Conservation (phyloP, 352 stramenopile genomes). For the Blastocystis sp. region DNA sequence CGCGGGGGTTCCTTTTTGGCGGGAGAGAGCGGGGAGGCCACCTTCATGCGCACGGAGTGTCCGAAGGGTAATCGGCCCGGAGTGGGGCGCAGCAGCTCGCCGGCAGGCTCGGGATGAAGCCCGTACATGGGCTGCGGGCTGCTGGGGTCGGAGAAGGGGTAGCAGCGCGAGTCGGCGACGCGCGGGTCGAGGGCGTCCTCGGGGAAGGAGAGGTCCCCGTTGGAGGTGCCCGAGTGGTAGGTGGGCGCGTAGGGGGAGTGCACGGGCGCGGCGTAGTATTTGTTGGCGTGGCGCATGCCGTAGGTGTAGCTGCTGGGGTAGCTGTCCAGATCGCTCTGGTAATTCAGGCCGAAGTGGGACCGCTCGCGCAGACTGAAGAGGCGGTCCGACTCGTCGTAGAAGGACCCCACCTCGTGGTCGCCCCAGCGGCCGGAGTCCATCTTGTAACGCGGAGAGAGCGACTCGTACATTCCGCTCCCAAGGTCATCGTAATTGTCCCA, state of each 20-base stretch:
- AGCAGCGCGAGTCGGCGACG: background rate
- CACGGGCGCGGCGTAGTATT: background rate
- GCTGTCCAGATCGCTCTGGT: background rate
- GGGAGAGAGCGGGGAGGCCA: background rate
- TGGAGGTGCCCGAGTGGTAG: background rate
- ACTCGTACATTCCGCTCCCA: slow-evolving; percentile 17
- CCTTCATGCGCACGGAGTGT: background rate
- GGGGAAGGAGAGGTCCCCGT: background rate
- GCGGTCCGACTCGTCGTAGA: slow-evolving; percentile 44
- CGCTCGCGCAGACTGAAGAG: slow-evolving; percentile 30
- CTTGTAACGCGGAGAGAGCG: slow-evolving; percentile 40
- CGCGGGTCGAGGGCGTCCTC: background rate
- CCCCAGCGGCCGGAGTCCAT: slow-evolving; percentile 45
- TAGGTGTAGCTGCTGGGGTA: slow-evolving; percentile 52
- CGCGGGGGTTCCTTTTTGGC: background rate
- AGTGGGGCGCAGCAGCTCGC: background rate
- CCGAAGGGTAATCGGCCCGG: background rate
- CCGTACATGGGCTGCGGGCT: slow-evolving; percentile 49
- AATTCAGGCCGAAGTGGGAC: background rate
- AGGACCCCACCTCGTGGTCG: slow-evolving; percentile 22
- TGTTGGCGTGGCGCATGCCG: slow-evolving; percentile 41
- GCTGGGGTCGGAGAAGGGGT: slow-evolving; percentile 36
- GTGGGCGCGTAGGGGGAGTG: background rate
- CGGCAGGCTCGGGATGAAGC: background rate
- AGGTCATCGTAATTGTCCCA: slow-evolving; percentile 21